A percentile compares a stretch with the other conserved stretches of the same genome.
Evolutionary conservation across 345 rosid species (phyloP).

Genomic region (Eucalyptus regnans): DNA sequence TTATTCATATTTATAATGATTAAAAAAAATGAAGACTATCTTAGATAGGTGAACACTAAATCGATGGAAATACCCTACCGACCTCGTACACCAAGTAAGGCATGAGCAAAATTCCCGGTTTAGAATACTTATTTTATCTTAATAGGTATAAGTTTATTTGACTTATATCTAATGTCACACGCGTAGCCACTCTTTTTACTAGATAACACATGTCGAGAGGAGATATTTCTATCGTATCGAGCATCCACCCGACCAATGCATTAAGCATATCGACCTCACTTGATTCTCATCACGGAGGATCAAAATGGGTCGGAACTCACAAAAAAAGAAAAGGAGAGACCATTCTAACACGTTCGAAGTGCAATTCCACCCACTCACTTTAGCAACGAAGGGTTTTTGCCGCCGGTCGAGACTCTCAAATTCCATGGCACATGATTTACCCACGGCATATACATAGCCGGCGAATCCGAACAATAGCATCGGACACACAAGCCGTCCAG

Average conservation of each 20-base stretch:
- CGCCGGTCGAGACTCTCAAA: background rate
- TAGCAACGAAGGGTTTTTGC: too few relatives aligned
- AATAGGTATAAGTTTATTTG: accelerated
- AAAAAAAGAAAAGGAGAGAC: background rate
- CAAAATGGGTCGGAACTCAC: background rate
- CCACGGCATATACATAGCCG: background rate
- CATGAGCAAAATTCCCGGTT: background rate
- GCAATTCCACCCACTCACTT: background rate
- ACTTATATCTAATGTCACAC: background rate
- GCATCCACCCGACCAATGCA: background rate
- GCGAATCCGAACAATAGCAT: background rate
- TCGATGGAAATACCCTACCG: background rate
- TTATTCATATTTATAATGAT: background rate
- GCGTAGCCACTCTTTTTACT: background rate
- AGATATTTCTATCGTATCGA: background rate
- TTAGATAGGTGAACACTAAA: background rate
- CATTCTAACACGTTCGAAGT: background rate
- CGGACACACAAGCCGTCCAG: background rate
- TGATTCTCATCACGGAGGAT: background rate
- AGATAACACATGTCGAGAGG: background rate
- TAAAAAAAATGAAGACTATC: background rate
- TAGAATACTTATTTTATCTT: background rate
- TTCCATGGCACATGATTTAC: background rate
- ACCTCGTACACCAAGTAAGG: background rate
- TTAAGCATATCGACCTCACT: background rate